These are phyloP conservation scores for Terana coerulea DNA, from an alignment of 768 basidiomycete species.

Conservation along the genomic window DNA sequence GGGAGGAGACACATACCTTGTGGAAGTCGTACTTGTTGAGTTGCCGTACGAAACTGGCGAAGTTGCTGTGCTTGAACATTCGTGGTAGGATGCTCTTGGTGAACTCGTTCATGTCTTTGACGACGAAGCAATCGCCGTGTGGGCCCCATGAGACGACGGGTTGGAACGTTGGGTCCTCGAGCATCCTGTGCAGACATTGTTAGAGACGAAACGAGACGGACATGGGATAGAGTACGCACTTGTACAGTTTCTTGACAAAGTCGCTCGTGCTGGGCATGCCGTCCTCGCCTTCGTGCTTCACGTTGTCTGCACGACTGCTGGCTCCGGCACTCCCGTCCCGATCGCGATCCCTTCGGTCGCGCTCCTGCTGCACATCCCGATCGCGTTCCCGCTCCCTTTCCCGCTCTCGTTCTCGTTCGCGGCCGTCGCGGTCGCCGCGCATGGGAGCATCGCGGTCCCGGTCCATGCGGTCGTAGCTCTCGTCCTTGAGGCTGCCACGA, in stretches of 20 bases:
- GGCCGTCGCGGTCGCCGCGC: no score
- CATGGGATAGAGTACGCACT: constrained; percentile 41
- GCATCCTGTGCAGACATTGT: constrained; percentile 57
- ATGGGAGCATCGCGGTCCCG: constrained; percentile 19
- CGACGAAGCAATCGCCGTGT: constrained; percentile 84
- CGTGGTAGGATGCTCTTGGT: constrained; percentile 86
- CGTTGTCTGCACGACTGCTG: no score
- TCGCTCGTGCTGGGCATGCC: constrained; percentile 85
- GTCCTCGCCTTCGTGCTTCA: constrained; percentile 51
- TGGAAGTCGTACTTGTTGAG: constrained; percentile 97
- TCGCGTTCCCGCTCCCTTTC: constrained; percentile 6
- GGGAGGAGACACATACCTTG: constrained; percentile 51
- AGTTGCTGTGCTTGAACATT: constrained; percentile 95
- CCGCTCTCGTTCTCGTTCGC: background rate
- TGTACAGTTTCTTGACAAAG: constrained; percentile 94
- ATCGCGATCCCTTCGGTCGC: constrained; percentile 33
- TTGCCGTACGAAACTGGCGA: constrained; percentile 88
- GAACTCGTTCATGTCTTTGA: constrained; percentile 98
- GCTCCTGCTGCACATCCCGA: constrained; percentile 26
- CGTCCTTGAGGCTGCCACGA: constrained; percentile 1
- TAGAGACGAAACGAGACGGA: background rate
- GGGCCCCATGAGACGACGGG: constrained; percentile 82
- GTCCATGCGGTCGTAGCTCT: constrained; percentile 17
- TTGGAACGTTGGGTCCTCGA: constrained; percentile 72
- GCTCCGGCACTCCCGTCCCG: no score